Base-by-base conservation (phyloP, 1,284 basidiomycete species). In the Ceratobasidium sp. region DNA sequence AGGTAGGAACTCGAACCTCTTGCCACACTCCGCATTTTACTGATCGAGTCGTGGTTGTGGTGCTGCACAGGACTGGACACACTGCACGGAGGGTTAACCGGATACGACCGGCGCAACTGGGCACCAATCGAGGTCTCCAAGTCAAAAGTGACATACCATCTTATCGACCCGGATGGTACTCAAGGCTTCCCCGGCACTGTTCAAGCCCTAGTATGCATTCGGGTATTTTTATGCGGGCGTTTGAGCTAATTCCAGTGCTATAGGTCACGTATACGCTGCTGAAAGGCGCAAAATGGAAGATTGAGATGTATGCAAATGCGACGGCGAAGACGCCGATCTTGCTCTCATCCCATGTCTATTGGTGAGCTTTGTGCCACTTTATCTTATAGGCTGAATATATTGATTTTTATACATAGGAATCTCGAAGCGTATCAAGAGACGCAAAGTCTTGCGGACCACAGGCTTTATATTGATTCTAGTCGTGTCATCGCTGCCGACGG, bases 401-500 rank as follows among this genome's bases (percentile, higher is more conserved):
- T n/a, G n/a, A n/a, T n/a, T n/a, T n/a, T n/a, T 39, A 39, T 14
- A 8, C 4, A 9, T 18, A 78, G 78, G 87, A 88, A 88, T 75
- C 79, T 88, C 26, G 85, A 87, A 74, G 86, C 84, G 1, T 88
- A 86, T 79, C 81, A 85, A 75, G 79, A 83, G 72, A 78, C 82
- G n/a, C 80, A 80, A 53, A 79, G 84, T 43, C 79, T 86, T 26
- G 80, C 86, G 8, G 77, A 81, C 10, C 85, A 86, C 75, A 76
- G 78, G 58, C 78, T 80, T 2, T 81, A 83, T 72, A 80, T 84
- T 74, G 76, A 80, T 59, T 77, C 83, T 1, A 82, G 82, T 8
- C 79, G 79, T 50, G 80, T 84, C 50, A 81, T 86, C 41, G 80
- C 79, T 5, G 84, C 83, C 1, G 84, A 87, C 74, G 79, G 81